Base-by-base conservation (phyloP, 2,329 filamentous ascomycete genomes). In the Calonectria hongkongensis region DNA sequence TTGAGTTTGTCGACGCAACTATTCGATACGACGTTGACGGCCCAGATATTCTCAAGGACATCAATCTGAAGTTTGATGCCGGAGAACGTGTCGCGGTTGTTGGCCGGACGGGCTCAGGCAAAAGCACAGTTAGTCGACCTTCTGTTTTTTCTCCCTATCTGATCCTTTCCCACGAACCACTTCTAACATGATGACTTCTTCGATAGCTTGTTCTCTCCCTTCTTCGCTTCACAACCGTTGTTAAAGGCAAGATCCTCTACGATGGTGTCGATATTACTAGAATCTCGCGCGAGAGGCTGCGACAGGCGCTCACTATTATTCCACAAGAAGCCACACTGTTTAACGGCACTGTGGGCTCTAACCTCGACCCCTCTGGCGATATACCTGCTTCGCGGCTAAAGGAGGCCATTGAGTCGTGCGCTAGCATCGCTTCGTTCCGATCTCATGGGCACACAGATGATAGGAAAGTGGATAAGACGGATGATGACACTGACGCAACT, bases 11-110 rank as follows among this genome's bases (percentile, higher is more conserved):
- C 21, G 82, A 88, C 66, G 87, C 87, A n/a, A 88, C 87, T 9
- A 86, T 88, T 41, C 85, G 87, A 48, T 88, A 88, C 75, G 80
- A 87, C 70, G 68, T 83, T 47, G 81, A 88, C 71, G 82, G 87
- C 25, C 83, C 85, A 60, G 84, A 89, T 68, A 87, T 90, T 48
- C 82, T 90, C 21, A 87, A 87, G 30, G 81, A 88, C 45, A 82
- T 90, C 67, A 88, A 85, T 71, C 83, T 90, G 45, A 85, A 84
- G 33, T 88, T 90, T 72, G 85, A 85, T 12, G 93, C 93, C 0
- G 94, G 95, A 1, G 93, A 94, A 67, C 93, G 93, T 65, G 94
- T 94, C 0, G 95, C 94, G 0, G 88, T 97, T n/a, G 93, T 96
- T 15, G 95, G 95, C 2, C 91, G 95, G 10, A 97, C 95, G 0